Evolutionary conservation across 495 filamentous ascomycete species (phyloP), one percentile per base, ranked within the genome.

Genomic region (Aspergillus indologenus): DNA sequence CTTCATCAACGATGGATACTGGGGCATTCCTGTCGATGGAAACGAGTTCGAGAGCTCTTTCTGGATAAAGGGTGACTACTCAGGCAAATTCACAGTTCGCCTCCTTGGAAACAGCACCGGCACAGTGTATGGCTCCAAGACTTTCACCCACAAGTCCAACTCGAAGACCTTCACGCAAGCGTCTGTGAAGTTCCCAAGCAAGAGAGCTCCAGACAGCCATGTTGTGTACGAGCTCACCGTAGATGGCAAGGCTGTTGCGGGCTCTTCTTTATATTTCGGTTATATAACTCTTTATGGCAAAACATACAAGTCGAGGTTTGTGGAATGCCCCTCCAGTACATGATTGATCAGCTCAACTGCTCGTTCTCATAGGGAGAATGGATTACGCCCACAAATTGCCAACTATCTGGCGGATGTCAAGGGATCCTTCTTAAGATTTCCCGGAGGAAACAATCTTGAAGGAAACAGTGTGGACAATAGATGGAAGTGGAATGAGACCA

Each of bases 211-310:
- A 4, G 81, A 80, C 65, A 75, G 74, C 56, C 85, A 86, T 59
- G 87, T 87, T 61, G 81, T 82, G 12, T 85, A 85, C 53, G 75
- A 77, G 0, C 64, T 87, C 15, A 82, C 78, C 8, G 82, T 85
- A 57, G 75, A 86, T 53, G 73, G 73, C 5, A 58, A 69, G 20
- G 71, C 68, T 15, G 68, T 71, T 14, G 64, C 68, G 21, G 72
- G 70, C 5, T 69, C 67, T 3, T 78, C 74, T 3, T 76, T 87
- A 34, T 80, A 85, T 61, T 85, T 88, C 61, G 78, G 82, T 57
- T 64, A 88, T 46, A 79, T 89, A 60, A 81, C 78, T 40, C 65
- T 89, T n/a, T n/a, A n/a, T n/a, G n/a, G n/a, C n/a, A n/a, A 81
- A 17, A 87, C 85, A 1, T 87, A 79, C 59, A 86, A 86, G 44